Evolutionary conservation across 805 yeast genomes (phyloP).

Genomic region (Kodamaea kakaduensis): DNA sequence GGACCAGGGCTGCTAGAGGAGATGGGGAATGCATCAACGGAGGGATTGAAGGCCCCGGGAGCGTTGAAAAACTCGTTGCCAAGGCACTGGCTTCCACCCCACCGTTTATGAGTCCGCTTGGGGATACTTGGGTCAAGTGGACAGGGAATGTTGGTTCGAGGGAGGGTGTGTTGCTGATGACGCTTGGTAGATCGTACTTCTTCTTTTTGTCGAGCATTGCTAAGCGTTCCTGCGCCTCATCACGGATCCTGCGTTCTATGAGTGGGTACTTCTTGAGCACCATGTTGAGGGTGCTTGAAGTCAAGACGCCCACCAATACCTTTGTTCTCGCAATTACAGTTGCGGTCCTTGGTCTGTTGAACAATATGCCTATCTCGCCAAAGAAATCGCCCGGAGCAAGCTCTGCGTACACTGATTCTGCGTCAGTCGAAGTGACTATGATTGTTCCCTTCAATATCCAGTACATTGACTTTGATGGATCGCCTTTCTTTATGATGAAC

Average conservation of each 20-base stretch:
- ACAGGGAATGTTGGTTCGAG: conserved; percentile 2
- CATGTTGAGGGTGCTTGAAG: conserved; percentile 55
- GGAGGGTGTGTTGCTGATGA: conserved; percentile 16
- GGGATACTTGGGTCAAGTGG: conserved; percentile 9
- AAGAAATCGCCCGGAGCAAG: conserved; percentile 65
- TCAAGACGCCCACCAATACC: conserved; percentile 64
- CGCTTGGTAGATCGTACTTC: conserved; percentile 35
- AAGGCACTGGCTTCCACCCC: conserved; percentile 12
- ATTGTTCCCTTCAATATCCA: conserved; percentile 77
- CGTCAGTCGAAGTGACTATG: conserved; percentile 73
- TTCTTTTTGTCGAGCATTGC: conserved; percentile 65
- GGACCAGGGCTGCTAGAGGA: conserved; percentile 14
- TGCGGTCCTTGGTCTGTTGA: conserved; percentile 74
- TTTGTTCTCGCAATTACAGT: conserved; percentile 68
- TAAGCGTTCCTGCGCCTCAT: conserved; percentile 75
- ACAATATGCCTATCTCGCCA: conserved; percentile 76
- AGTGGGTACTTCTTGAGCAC: conserved; percentile 61
- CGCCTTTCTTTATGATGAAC: conserved; percentile 66
- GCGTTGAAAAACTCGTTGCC: conserved; percentile 11
- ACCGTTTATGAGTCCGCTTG: conserved; percentile 4
- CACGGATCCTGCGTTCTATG: conserved; percentile 65
- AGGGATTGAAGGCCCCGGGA: conserved; percentile 16
- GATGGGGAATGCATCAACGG: conserved; percentile 15
- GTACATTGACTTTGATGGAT: conserved; percentile 71
- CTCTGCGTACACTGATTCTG: conserved; percentile 71